Evolutionary conservation across 371 early-diverging fungal genomes (phyloP), one percentile per base, ranked within the genome.

Genomic region (Quaeritorhiza haematococci): DNA sequence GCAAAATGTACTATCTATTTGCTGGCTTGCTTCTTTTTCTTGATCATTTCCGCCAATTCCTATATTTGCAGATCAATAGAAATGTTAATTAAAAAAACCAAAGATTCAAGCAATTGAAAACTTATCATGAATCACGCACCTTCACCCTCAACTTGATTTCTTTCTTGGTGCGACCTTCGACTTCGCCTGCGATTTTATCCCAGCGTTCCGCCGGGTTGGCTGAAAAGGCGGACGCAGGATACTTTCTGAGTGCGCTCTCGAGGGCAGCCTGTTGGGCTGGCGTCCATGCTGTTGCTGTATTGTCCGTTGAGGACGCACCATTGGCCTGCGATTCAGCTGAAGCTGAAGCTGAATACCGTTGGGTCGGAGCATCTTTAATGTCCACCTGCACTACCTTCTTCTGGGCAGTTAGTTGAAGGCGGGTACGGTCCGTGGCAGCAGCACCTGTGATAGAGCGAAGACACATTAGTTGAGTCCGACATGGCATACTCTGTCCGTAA

Each of bases 141-240:
- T 72, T 74, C 24, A 74, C 68, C 15, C 74, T 53, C 51, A 61
- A 51, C 64, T 71, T 70, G 33, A 74, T 58, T 10, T 74, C 74
- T 58, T 74, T 74, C 49, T 58, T 59, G 53, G 13, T 62, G 63
- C 66, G 68, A 15, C 74, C 74, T 2, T 46, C 44, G 33, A 74
- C 49, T 51, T 66, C 67, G 32, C 28, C 54, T 30, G 79, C 74
- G 51, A 78, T 72, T 54, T 64, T 64, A 57, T 72, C 71, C 79
- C 79, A 78, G 19, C 79, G 61, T 48, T 75, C 76, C 28, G 62
- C 57, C 1, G 78, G 78, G 17, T 51, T 59, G 0, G 56, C 59
- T 10, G 8, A 8, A 53, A 71, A 75, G 51, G 45, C 48, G 7
- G 58, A 17, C 1, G 76, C 76, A 0, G 76, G 70, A 68, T 53